Percentiles rank a stretch among this genome's conserved stretches.
These are phyloP conservation scores for Bothriochloa decipiens DNA, from an alignment of 176 grass and related monocot species.

Conservation along the genomic window DNA sequence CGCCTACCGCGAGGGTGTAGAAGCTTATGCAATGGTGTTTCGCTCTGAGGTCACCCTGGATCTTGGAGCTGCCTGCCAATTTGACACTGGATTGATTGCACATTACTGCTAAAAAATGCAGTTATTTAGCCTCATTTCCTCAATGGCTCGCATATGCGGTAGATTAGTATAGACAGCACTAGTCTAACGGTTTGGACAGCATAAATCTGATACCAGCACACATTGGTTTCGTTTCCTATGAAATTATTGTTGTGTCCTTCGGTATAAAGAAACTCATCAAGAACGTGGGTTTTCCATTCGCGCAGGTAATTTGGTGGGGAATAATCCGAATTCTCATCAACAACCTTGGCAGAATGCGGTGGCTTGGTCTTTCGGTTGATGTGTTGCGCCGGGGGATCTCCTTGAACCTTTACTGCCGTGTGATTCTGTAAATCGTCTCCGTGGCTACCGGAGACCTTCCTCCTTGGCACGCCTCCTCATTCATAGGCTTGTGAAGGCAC, in stretches of 20 bases:
- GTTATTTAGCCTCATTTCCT: not conserved
- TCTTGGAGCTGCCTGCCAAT: constrained; percentile 4
- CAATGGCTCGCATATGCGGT: not conserved
- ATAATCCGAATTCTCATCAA: not conserved
- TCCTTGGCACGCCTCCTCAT: constrained; percentile 32
- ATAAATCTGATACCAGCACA: not conserved
- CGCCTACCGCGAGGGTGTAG: not conserved
- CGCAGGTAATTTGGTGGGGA: constrained; percentile 15
- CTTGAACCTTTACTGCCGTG: constrained; percentile 85
- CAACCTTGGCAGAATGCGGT: constrained; percentile 57
- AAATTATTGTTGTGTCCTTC: not conserved
- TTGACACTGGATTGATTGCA: not conserved
- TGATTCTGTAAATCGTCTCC: constrained; percentile 70
- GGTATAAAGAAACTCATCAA: not conserved
- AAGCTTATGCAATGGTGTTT: not conserved
- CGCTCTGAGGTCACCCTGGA: not conserved
- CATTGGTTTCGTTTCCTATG: not conserved
- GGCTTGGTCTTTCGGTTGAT: constrained; percentile 68
- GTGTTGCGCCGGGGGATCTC: constrained; percentile 65
- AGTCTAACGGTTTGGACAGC: not conserved
- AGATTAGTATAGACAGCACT: not conserved
- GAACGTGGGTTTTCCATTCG: not conserved
- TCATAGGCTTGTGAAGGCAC: constrained; percentile 17
- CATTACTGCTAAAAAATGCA: not conserved
- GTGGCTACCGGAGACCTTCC: not conserved